These are phyloP conservation scores for Tolypocladium guangdongense DNA, from an alignment of 2,329 filamentous ascomycete species.

Conservation along the genomic window DNA sequence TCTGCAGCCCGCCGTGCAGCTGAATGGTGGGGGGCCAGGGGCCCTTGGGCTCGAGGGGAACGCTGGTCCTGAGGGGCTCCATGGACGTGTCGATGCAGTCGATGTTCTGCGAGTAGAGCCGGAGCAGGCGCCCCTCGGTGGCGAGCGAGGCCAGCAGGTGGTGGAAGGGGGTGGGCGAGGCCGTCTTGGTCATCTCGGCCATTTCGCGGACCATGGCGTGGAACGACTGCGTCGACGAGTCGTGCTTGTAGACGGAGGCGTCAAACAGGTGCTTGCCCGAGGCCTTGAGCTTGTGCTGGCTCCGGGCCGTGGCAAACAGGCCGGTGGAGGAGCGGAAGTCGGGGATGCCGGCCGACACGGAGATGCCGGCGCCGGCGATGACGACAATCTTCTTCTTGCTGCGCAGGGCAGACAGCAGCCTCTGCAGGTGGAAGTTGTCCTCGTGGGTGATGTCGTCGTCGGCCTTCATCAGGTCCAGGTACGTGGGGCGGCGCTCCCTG, in stretches of 20 bases:
- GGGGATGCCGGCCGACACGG: slow-evolving; percentile 90
- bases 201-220: slow-evolving; percentile 93
- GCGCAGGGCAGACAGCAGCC: slow-evolving; percentile 62
- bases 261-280: slow-evolving; percentile 96
- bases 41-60: slow-evolving; percentile 71
- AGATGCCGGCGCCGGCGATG: slow-evolving; percentile 92
- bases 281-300: slow-evolving; percentile 75
- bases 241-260: slow-evolving; percentile 92
- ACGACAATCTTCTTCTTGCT: slow-evolving; percentile 96
- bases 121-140: slow-evolving; percentile 73
- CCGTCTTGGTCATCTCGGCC: slow-evolving; percentile 64
- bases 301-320: slow-evolving; percentile 75
- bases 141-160: slow-evolving; percentile 86
- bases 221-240: slow-evolving; percentile 78
- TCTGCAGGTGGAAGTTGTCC: slow-evolving; percentile 48
- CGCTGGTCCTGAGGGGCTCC: slow-evolving; percentile 64
- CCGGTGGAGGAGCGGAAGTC: slow-evolving; percentile 91
- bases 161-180: slow-evolving; percentile 81
- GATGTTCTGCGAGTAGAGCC: slow-evolving; percentile 93
- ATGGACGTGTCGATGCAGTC: slow-evolving; percentile 87
- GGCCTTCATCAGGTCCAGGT: slow-evolving; percentile 57
- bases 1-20: slow-evolving; percentile 83
- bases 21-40: slow-evolving; percentile 93
- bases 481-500: slow-evolving; percentile 63
- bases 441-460: slow-evolving; percentile 35